phyloP scores from a whole-genome alignment of 129 eudicot species.

The Flaveria ramosissima region DNA sequence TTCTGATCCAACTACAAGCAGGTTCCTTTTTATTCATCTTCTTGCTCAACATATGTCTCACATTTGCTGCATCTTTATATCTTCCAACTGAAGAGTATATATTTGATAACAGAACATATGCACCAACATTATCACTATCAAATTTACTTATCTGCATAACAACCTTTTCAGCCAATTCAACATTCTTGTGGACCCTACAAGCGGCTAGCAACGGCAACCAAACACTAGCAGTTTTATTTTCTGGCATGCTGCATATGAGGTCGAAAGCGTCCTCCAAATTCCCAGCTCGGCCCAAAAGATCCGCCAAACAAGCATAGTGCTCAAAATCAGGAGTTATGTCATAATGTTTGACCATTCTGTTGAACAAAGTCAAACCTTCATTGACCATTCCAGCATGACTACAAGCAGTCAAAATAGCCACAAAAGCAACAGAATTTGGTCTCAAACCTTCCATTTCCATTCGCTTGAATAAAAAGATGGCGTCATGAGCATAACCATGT shows the following conservation, averaged over 20 bases:
- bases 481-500: conserved; percentile 65
- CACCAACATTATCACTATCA: conserved; percentile 49
- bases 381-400: conserved; percentile 78
- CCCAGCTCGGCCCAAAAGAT: conserved; percentile 81
- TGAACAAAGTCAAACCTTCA: conserved; percentile 51
- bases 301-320: conserved; percentile 71
- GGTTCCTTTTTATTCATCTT: conserved; percentile 56
- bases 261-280: conserved; percentile 66
- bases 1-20: conserved; percentile 82
- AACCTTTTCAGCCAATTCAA: conserved; percentile 76
- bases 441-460: conserved; percentile 52
- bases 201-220: conserved; percentile 75
- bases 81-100: conserved; percentile 61
- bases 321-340: conserved; percentile 55
- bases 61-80: conserved; percentile 59
- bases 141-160: conserved; percentile 35
- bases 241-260: conserved; percentile 52
- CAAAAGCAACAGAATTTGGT: conserved; percentile 56
- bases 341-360: conserved; percentile 46
- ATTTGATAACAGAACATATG: conserved; percentile 58
- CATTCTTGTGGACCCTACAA: conserved; percentile 70
- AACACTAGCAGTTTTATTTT: conserved; percentile 36
- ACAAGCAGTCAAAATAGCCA: conserved; percentile 81
- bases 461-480: conserved; percentile 51
- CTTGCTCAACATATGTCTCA: conserved; percentile 45